phyloP scores from a whole-genome alignment of 2,329 filamentous ascomycete genomes.

The Arthrobotrys megalospora region DNA sequence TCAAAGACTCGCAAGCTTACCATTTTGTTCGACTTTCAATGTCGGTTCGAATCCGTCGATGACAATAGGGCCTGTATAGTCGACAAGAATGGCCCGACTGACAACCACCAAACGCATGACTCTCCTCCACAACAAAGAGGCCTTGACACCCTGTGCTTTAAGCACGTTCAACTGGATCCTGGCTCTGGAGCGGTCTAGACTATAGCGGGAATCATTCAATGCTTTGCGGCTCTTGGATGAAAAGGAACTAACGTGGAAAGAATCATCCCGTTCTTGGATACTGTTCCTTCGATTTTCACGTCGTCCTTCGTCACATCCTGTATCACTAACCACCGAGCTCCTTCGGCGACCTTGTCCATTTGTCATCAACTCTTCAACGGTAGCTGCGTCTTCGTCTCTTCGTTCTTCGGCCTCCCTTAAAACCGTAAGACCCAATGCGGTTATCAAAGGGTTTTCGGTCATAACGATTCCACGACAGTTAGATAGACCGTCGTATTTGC shows the following conservation, averaged over 20 bases:
- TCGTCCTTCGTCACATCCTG: constrained; percentile 30
- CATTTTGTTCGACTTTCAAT: constrained; percentile 31
- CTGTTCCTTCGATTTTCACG: constrained; percentile 43
- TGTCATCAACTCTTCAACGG: constrained; percentile 46
- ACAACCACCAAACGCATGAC: constrained; percentile 58
- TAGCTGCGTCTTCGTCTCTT: constrained; percentile 49
- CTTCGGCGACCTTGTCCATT: constrained; percentile 46
- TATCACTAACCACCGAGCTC: constrained; percentile 47
- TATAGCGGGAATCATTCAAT: constrained; percentile 52
- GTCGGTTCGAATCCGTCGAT: constrained; percentile 45
- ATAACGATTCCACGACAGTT: constrained; percentile 49
- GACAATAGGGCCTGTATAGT: constrained; percentile 38
- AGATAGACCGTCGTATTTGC: constrained; percentile 48
- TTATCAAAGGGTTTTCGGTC: constrained; percentile 48
- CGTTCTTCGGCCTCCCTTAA: constrained; percentile 51
- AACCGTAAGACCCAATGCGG: constrained; percentile 31
- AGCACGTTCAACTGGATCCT: constrained; percentile 48
- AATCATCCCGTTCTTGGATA: constrained; percentile 37
- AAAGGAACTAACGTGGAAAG: not conserved
- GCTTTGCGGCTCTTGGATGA: constrained; percentile 23
- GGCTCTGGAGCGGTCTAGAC: constrained; percentile 46
- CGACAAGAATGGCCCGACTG: constrained; percentile 44
- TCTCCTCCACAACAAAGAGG: constrained; percentile 53
- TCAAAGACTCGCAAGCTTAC: constrained; percentile 5
- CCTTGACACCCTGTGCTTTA: constrained; percentile 49